phyloP scores from a whole-genome alignment of 495 filamentous ascomycete species.

The Podospora pseudocomata region DNA sequence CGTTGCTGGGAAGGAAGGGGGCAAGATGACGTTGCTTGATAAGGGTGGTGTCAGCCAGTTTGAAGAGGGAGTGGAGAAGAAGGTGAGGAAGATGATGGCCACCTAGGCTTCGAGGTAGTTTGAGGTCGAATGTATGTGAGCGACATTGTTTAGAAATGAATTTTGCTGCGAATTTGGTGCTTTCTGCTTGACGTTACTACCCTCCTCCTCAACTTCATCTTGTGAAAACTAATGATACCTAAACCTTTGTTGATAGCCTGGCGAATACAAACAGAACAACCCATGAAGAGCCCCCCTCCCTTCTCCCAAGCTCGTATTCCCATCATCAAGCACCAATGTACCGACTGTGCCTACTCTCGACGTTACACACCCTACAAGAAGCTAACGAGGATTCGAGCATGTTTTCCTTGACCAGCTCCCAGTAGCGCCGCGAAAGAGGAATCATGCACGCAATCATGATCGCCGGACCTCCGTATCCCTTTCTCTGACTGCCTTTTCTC shows the following conservation, averaged over 20 bases:
- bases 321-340: too few species aligned
- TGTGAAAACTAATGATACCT: too few species aligned
- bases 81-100: constrained; percentile 45
- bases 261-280: too few species aligned
- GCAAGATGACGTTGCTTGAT: constrained; percentile 52
- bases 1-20: constrained; percentile 33
- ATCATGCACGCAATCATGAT: neutral
- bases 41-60: constrained; percentile 58
- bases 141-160: too few species aligned
- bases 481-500: neutral
- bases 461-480: neutral
- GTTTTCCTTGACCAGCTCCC: neutral
- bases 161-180: too few species aligned
- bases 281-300: too few species aligned
- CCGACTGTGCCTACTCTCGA: too few species aligned
- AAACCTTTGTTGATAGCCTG: too few species aligned
- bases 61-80: constrained; percentile 61
- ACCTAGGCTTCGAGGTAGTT: neutral
- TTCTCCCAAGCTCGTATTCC: too few species aligned
- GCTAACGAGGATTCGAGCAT: neutral
- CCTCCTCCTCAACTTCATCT: too few species aligned
- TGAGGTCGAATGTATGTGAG: neutral
- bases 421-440: neutral
- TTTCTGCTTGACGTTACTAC: too few species aligned
- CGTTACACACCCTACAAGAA: too few species aligned